A percentile compares a stretch with the other conserved stretches of the same genome.
Conservation (phyloP, 2,329 filamentous ascomycete genomes). For the Alternaria sp. region DNA sequence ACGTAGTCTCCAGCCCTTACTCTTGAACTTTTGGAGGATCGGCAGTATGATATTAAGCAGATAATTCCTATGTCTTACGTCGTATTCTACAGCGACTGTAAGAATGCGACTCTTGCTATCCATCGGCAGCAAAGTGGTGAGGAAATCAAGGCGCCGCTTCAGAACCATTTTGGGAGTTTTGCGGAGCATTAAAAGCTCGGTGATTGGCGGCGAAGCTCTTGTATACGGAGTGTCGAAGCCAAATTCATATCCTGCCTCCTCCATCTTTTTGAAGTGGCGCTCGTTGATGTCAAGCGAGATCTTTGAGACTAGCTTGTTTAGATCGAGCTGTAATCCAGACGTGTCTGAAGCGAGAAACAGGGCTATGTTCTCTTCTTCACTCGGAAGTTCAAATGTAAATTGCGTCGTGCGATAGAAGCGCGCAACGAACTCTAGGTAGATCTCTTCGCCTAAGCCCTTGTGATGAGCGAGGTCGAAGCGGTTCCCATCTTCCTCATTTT, state of each 20-base stretch:
- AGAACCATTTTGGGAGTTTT: background rate
- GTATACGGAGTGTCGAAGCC: background rate
- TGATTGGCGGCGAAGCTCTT: background rate
- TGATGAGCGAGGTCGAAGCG: background rate
- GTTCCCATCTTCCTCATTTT: background rate
- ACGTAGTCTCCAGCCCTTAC: background rate
- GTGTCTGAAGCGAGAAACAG: background rate
- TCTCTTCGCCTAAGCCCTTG: background rate
- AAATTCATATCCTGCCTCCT: background rate
- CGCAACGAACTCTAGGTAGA: background rate
- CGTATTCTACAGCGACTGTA: background rate
- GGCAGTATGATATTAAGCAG: background rate
- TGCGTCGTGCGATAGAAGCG: background rate
- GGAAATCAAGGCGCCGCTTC: background rate
- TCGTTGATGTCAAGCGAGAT: background rate
- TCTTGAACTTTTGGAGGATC: background rate
- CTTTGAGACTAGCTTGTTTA: background rate
- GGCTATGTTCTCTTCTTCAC: background rate
- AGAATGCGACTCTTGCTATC: background rate
- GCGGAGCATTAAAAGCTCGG: background rate
- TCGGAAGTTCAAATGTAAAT: background rate
- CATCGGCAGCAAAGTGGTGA: background rate
- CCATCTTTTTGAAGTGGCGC: background rate
- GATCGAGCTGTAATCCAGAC: background rate
- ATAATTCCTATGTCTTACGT: background rate